Conservation (phyloP, 345 rosid species). For the Isatis tinctoria region DNA sequence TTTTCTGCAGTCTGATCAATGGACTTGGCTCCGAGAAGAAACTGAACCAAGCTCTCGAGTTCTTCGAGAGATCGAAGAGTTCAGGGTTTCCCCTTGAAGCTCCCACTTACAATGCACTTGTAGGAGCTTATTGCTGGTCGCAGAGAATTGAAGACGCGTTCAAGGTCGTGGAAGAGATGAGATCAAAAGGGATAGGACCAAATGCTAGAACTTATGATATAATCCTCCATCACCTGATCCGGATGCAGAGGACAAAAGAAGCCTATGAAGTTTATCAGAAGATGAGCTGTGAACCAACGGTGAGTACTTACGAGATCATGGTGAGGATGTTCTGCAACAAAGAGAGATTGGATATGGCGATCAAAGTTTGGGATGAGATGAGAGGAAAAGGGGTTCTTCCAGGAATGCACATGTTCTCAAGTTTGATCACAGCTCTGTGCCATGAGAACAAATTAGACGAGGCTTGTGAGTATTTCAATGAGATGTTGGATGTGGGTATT, state of each 20-base stretch:
- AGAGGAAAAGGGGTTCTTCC: slow-evolving; percentile 70
- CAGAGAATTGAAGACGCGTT: slow-evolving; percentile 49
- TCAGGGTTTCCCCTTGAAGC: slow-evolving; percentile 56
- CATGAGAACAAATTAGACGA: slow-evolving; percentile 55
- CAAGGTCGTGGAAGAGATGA: slow-evolving; percentile 66
- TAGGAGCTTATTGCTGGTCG: slow-evolving; percentile 76
- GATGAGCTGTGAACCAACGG: slow-evolving; percentile 60
- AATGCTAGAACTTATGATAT: slow-evolving; percentile 74
- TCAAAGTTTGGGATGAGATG: slow-evolving; percentile 70
- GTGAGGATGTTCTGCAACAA: slow-evolving; percentile 83
- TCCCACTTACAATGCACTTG: slow-evolving; percentile 80
- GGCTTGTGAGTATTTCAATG: slow-evolving; percentile 77
- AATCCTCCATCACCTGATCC: slow-evolving; percentile 61
- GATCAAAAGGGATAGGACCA: slow-evolving; percentile 49
- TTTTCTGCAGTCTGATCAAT: slow-evolving; percentile 71
- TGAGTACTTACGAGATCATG: slow-evolving; percentile 75
- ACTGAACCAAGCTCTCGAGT: slow-evolving; percentile 54
- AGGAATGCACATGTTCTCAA: slow-evolving; percentile 85
- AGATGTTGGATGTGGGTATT: slow-evolving; percentile 84
- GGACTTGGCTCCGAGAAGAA: slow-evolving; percentile 72
- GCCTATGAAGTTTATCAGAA: slow-evolving; percentile 57
- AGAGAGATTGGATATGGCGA: slow-evolving; percentile 59
- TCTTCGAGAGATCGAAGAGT: slow-evolving; percentile 53
- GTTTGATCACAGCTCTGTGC: slow-evolving; percentile 55
- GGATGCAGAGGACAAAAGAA: slow-evolving; percentile 44